Conservation (phyloP, 75 land plant species). For the Cryptomeria japonica region DNA sequence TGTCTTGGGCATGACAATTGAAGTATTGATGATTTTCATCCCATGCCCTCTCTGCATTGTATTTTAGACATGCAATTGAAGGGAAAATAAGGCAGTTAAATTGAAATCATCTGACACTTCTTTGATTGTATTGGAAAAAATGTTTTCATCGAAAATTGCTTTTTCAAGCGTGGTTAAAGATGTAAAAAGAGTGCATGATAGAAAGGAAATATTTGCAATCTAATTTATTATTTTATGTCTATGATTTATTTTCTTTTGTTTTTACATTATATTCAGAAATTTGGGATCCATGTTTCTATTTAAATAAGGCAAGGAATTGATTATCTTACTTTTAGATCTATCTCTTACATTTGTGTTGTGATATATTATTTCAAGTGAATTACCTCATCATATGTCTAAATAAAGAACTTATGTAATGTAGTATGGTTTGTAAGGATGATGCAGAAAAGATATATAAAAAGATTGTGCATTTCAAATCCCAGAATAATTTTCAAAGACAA, state of each 20-base stretch:
- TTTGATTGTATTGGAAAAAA: background rate
- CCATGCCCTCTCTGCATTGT: background rate
- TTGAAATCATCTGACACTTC: background rate
- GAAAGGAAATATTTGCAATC: background rate
- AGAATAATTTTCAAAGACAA: background rate
- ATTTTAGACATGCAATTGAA: background rate
- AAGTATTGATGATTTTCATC: background rate
- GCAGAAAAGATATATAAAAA: constrained; percentile 48
- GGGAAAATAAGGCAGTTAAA: background rate
- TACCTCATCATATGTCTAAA: background rate
- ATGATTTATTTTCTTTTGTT: background rate
- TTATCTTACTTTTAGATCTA: background rate
- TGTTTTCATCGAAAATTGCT: background rate
- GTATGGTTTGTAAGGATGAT: constrained; percentile 22
- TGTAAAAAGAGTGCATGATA: background rate
- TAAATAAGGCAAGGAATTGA: background rate
- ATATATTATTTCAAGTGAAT: constrained; percentile 1
- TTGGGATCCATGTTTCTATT: background rate
- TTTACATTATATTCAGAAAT: background rate
- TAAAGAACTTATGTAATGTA: background rate
- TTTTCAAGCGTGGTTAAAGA: background rate
- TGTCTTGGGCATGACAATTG: background rate
- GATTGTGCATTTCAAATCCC: constrained; percentile 17
- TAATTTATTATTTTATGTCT: background rate
- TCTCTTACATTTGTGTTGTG: background rate